Evolutionary conservation across 257 asterid species (phyloP).

Genomic region (Gentiana dahurica): DNA sequence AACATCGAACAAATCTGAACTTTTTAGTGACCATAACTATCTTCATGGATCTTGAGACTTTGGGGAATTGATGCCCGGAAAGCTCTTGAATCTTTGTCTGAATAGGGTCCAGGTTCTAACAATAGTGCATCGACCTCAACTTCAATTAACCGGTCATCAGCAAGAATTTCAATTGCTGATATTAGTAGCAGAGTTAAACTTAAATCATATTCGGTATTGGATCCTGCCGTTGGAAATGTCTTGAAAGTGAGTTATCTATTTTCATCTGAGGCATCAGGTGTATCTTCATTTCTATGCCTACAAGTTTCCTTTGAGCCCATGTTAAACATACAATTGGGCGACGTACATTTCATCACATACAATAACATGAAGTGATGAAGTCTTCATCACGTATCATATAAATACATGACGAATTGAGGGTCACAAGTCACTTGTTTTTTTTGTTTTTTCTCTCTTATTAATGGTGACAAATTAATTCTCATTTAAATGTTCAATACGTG

Average conservation of each 20-base stretch:
- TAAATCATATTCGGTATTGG: slow-evolving; percentile 49
- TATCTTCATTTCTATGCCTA: slow-evolving; percentile 54
- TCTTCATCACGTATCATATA: no score
- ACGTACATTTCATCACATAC: no score
- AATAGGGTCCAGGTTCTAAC: slow-evolving; percentile 50
- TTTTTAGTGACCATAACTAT: no score
- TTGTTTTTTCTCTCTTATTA: no score
- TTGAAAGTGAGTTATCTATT: slow-evolving; percentile 60
- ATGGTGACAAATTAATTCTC: no score
- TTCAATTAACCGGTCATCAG: slow-evolving; percentile 46
- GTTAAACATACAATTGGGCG: slow-evolving; percentile 48
- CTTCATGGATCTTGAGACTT: slow-evolving; percentile 24
- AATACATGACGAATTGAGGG: no score
- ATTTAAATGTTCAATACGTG: no score
- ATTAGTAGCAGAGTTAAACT: slow-evolving; percentile 61
- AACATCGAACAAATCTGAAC: slow-evolving; percentile 29
- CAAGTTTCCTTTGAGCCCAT: slow-evolving; percentile 60
- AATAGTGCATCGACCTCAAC: slow-evolving; percentile 30
- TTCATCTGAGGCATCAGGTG: slow-evolving; percentile 60
- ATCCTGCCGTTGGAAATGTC: slow-evolving; percentile 77
- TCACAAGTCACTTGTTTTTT: no score
- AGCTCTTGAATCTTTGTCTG: slow-evolving; percentile 87
- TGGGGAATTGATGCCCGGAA: slow-evolving; percentile 63
- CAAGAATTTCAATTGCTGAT: slow-evolving; percentile 83
- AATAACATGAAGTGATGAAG: no score